phyloP scores from a whole-genome alignment of 257 asterid genomes.

The Avicennia marina region DNA sequence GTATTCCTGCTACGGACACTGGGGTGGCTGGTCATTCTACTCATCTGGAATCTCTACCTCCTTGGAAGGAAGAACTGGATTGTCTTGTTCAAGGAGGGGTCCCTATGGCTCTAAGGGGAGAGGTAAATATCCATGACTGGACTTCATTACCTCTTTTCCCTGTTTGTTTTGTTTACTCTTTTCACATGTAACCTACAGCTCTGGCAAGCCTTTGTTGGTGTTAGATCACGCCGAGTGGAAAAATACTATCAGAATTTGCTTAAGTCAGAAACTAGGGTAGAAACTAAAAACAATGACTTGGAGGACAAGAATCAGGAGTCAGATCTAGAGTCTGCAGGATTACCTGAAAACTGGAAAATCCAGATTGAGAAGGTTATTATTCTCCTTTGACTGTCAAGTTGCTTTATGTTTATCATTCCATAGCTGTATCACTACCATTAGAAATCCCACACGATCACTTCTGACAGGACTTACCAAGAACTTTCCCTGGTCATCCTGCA shows the following conservation, averaged over 20 bases:
- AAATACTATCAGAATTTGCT: constrained; percentile 80
- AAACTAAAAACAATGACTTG: constrained; percentile 28
- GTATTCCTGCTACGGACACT: constrained; percentile 23
- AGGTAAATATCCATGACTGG: constrained; percentile 34
- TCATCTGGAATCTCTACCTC: constrained; percentile 42
- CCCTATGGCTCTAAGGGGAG: constrained; percentile 98
- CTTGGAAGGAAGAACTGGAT: constrained; percentile 76
- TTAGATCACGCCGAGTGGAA: constrained; percentile 69
- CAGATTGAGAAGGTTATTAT: constrained; percentile 92
- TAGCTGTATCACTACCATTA: neutral
- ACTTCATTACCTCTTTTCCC: constrained; percentile 13
- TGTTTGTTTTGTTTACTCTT: constrained; percentile 15
- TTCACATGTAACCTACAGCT: constrained; percentile 1
- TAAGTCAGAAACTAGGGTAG: constrained; percentile 35
- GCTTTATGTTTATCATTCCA: neutral
- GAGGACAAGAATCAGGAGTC: constrained; percentile 33
- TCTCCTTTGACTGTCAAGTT: constrained; percentile 15
- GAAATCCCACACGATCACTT: constrained; percentile 16
- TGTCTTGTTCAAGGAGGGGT: constrained; percentile 97
- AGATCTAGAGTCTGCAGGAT: constrained; percentile 27
- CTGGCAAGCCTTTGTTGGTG: constrained; percentile 99
- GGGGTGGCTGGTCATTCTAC: constrained; percentile 17
- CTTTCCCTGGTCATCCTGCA: constrained; percentile 99
- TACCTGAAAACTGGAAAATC: constrained; percentile 86
- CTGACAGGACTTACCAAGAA: constrained; percentile 75